phyloP scores from a whole-genome alignment of 2,329 filamentous ascomycete genomes.

The Keithomyces neogunnii region DNA sequence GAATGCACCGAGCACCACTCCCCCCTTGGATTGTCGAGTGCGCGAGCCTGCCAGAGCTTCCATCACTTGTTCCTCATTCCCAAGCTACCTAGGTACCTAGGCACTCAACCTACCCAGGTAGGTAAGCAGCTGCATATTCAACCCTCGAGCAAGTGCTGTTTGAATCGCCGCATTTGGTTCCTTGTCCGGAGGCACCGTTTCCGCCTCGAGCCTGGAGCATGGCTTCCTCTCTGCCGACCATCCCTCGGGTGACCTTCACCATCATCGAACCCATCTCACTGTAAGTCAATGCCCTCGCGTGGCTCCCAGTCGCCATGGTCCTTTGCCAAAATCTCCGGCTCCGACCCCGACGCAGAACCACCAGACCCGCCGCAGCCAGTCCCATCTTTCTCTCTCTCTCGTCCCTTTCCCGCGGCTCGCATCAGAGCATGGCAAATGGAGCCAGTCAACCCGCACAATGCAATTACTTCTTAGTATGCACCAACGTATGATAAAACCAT shows the following conservation, averaged over 20 bases:
- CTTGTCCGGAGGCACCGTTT: neutral
- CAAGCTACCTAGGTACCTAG: too few relatives aligned
- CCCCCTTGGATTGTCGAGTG: too few relatives aligned
- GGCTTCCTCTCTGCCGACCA: conserved; percentile 52
- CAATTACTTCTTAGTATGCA: neutral
- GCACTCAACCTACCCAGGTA: too few relatives aligned
- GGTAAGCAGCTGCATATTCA: too few relatives aligned
- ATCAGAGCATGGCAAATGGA: neutral
- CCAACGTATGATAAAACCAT: neutral
- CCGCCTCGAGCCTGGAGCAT: conserved; percentile 25
- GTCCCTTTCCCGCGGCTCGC: neutral
- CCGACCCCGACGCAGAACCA: neutral
- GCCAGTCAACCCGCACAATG: neutral
- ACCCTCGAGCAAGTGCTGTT: too few relatives aligned
- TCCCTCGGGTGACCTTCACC: conserved; percentile 60
- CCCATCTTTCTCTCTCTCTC: neutral
- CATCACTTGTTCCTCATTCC: too few relatives aligned
- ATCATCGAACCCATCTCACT: conserved; percentile 60
- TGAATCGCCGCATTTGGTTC: neutral
- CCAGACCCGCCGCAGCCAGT: neutral
- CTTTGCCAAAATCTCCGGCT: conserved; percentile 3
- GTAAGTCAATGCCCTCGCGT: conserved; percentile 32
- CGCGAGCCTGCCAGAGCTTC: too few relatives aligned
- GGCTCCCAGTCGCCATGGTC: neutral
- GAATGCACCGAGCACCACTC: too few relatives aligned